Conservation (phyloP, 306 rosid genomes). For the Quercus variabilis region DNA sequence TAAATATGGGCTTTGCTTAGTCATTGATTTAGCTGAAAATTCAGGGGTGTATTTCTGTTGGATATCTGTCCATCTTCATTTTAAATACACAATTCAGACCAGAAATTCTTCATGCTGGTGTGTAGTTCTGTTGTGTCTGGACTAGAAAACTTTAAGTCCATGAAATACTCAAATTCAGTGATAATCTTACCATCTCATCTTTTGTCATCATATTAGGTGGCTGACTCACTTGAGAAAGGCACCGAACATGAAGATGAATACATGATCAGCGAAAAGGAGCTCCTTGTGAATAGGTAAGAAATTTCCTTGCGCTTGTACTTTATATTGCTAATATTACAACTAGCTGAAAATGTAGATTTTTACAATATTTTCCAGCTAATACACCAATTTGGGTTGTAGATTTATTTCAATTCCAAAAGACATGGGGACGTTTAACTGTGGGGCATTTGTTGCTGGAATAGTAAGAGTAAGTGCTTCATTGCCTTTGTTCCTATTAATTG, state of each 20-base stretch:
- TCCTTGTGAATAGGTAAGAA: slow-evolving; percentile 84
- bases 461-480: slow-evolving; percentile 63
- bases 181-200: slow-evolving; percentile 10
- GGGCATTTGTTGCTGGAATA: slow-evolving; percentile 98
- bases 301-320: not conserved
- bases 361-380: slow-evolving; percentile 18
- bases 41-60: not conserved
- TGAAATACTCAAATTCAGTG: slow-evolving; percentile 1
- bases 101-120: not conserved
- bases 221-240: slow-evolving; percentile 98
- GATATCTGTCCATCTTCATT: not conserved
- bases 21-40: not conserved
- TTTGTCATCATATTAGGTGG: slow-evolving; percentile 55
- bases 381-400: slow-evolving; percentile 37
- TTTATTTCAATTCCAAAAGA: slow-evolving; percentile 97
- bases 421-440: slow-evolving; percentile 98
- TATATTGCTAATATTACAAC: not conserved
- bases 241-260: slow-evolving; percentile 99
- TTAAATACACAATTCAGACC: not conserved
- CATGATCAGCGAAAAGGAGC: slow-evolving; percentile 98
- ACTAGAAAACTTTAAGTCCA: not conserved
- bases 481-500: not conserved
- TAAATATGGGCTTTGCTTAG: not conserved
- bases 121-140: not conserved
- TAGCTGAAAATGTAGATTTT: slow-evolving; percentile 1